Percentiles rank a stretch among this genome's conserved stretches.
Evolutionary conservation across 768 basidiomycete species (phyloP).

Genomic region (Boletus sp.): DNA sequence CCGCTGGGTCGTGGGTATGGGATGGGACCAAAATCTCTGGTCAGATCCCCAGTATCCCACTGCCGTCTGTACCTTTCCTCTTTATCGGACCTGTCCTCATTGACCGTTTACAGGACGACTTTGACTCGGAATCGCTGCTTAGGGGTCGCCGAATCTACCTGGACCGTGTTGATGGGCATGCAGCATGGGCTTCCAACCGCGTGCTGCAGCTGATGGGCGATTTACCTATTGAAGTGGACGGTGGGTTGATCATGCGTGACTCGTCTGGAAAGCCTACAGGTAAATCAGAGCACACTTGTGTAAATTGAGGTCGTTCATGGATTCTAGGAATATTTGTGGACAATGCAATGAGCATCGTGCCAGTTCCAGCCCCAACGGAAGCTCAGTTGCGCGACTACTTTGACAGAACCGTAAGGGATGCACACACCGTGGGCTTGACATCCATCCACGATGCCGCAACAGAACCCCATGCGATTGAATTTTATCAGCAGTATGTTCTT

Average conservation of each 20-base stretch:
- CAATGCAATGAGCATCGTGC: conserved; percentile 80
- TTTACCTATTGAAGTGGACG: conserved; percentile 63
- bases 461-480: conserved; percentile 48
- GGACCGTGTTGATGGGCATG: conserved; percentile 78
- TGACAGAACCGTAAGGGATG: conserved; percentile 62
- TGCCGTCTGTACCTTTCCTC: conserved; percentile 46
- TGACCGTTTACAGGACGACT: conserved; percentile 53
- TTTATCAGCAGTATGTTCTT: conserved; percentile 58
- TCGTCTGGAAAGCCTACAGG: conserved; percentile 66
- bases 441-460: conserved; percentile 82
- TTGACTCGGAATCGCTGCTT: conserved; percentile 68
- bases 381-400: conserved; percentile 59
- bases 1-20: conserved; percentile 80
- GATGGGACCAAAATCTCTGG: conserved; percentile 95
- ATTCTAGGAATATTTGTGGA: conserved; percentile 73
- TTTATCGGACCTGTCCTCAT: conserved; percentile 5
- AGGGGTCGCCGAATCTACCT: conserved; percentile 70
- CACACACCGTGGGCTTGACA: conserved; percentile 77
- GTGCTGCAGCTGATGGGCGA: conserved; percentile 63
- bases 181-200: conserved; percentile 78
- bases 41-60: conserved; percentile 61
- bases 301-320: not conserved
- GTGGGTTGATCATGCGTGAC: conserved; percentile 74
- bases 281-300: conserved; percentile 13
- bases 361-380: conserved; percentile 60